Evolutionary conservation across 352 stramenopile species (phyloP).

Genomic region (Globisporangium orthogonon): DNA sequence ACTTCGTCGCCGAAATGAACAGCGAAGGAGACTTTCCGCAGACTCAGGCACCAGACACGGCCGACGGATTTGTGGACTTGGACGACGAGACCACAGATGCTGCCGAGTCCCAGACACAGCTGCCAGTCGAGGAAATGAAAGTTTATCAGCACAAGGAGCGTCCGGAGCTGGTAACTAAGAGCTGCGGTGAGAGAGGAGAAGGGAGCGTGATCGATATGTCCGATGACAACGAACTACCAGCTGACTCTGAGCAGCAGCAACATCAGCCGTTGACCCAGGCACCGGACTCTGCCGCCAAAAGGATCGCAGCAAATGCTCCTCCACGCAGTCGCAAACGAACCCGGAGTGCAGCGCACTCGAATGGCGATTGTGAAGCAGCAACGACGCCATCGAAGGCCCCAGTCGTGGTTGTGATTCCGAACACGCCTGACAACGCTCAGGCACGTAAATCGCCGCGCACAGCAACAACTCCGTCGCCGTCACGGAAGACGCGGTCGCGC

Average conservation of each 20-base stretch:
- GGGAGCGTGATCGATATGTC: neutral
- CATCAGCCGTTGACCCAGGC: neutral
- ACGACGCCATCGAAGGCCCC: neutral
- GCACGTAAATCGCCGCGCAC: neutral
- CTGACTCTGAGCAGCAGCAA: neutral
- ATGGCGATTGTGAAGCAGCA: neutral
- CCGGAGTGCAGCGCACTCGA: neutral
- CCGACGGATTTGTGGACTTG: slow-evolving; percentile 2
- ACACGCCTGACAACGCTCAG: neutral
- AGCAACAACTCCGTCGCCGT: neutral
- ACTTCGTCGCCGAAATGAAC: neutral
- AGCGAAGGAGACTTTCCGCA: neutral
- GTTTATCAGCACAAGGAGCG: neutral
- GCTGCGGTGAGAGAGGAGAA: neutral
- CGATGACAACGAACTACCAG: neutral
- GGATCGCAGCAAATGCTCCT: neutral
- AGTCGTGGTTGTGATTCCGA: neutral
- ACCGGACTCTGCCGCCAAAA: neutral
- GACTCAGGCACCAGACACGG: slow-evolving; percentile 7
- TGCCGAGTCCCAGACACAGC: neutral
- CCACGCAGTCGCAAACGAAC: neutral
- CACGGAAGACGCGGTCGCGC: neutral
- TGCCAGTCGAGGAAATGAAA: neutral
- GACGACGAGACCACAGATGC: neutral
- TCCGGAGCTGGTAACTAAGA: neutral